Conservation (phyloP, 208 protist species). For the Leishmania braziliensis region DNA sequence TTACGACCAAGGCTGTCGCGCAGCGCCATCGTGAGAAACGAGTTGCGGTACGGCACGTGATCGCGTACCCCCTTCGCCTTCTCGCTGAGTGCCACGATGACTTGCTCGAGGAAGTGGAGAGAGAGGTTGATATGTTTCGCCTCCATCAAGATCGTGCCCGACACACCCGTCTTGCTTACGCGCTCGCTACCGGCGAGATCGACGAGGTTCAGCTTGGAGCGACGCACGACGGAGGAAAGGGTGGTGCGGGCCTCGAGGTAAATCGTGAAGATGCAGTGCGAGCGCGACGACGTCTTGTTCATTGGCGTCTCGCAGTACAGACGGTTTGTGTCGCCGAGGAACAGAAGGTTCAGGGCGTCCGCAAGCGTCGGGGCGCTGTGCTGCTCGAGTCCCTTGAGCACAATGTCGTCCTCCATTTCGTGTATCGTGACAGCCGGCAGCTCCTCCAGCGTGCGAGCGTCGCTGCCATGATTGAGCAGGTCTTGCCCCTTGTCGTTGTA, state of each 20-base stretch:
- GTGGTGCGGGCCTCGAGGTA: conserved; percentile 66
- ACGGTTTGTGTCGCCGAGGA: conserved; percentile 87
- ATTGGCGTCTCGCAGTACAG: conserved; percentile 91
- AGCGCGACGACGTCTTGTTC: conserved; percentile 93
- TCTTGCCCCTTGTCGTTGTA: conserved; percentile 93
- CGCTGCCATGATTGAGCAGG: conserved; percentile 83
- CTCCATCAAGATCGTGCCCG: conserved; percentile 66
- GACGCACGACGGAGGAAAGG: conserved; percentile 53
- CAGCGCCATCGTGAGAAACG: conserved; percentile 95
- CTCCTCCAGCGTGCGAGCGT: conserved; percentile 85
- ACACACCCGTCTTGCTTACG: conserved; percentile 85
- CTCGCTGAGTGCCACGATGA: conserved; percentile 87
- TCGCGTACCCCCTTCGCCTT: conserved; percentile 77
- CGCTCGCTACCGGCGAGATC: conserved; percentile 95
- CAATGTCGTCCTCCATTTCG: conserved; percentile 63
- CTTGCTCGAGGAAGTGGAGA: conserved; percentile 85
- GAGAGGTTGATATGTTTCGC: conserved; percentile 94
- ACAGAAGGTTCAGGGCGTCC: conserved; percentile 84
- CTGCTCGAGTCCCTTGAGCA: conserved; percentile 68
- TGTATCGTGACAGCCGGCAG: conserved; percentile 69
- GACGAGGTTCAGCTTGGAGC: conserved; percentile 86
- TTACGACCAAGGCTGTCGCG: conserved; percentile 95
- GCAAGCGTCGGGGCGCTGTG: conserved; percentile 67
- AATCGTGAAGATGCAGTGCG: conserved; percentile 92
- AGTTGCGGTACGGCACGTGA: conserved; percentile 95